Conservation (phyloP, 169 alveolate genomes). For the Plasmodium relictum region DNA sequence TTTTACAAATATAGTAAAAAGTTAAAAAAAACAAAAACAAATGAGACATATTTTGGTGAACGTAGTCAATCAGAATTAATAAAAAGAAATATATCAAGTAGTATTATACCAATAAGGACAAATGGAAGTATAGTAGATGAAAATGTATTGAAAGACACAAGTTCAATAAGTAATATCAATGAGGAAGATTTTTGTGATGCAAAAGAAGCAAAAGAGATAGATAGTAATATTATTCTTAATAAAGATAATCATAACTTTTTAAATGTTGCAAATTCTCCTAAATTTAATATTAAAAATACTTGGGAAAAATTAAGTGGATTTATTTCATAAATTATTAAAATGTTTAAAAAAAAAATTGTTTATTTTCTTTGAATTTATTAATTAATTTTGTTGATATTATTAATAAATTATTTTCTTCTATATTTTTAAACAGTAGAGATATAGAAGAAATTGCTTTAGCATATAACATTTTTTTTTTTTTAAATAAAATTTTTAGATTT, state of each 20-base stretch:
- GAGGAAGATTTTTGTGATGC: constrained; percentile 4
- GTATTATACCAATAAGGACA: constrained; percentile 1
- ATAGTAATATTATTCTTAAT: background rate
- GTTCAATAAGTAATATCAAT: background rate
- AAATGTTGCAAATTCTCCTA: constrained; percentile 37
- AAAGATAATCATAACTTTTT: background rate
- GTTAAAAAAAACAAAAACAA: constrained; percentile 23
- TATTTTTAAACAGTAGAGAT: too few species aligned
- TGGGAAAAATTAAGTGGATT: constrained; percentile 72
- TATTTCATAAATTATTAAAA: constrained; percentile 25
- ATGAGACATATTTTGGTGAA: constrained; percentile 42
- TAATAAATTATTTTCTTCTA: too few species aligned
- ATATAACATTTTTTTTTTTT: too few species aligned
- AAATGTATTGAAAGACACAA: background rate
- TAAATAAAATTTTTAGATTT: too few species aligned
- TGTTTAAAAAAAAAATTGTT: too few species aligned
- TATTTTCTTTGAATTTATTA: too few species aligned
- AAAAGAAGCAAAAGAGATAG: constrained; percentile 3
- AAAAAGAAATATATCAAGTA: constrained; percentile 20
- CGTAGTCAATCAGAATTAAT: constrained; percentile 66
- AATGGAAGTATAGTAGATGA: constrained; percentile 2
- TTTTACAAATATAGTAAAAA: constrained; percentile 41
- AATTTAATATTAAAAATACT: constrained; percentile 72
- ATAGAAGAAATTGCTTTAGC: too few species aligned
- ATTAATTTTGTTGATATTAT: too few species aligned